phyloP scores from a whole-genome alignment of 2,329 filamentous ascomycete species.

The Trichoderma hamatum region DNA sequence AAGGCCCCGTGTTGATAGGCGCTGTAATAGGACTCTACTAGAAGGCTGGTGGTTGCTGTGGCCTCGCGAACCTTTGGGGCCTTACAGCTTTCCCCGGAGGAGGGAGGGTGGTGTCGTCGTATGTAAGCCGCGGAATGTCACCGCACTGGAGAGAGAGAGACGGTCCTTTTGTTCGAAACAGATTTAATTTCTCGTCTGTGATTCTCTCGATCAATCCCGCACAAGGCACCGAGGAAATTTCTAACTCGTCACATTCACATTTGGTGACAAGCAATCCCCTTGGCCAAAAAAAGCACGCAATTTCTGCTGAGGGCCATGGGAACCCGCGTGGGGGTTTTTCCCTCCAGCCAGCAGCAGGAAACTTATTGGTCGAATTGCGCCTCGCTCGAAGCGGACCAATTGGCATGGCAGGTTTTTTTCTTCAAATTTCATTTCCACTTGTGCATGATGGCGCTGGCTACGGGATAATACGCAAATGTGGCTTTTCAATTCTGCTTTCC shows the following conservation, averaged over 20 bases:
- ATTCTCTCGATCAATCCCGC: neutral
- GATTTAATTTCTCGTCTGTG: neutral
- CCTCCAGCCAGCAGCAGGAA: neutral
- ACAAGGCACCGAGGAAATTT: neutral
- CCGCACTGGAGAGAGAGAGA: neutral
- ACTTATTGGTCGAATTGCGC: neutral
- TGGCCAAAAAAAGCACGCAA: slow-evolving; percentile 19
- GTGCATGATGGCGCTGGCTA: neutral
- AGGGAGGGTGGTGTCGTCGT: neutral
- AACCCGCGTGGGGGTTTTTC: slow-evolving; percentile 14
- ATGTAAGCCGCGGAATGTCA: slow-evolving; percentile 4
- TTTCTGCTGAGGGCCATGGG: neutral
- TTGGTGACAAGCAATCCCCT: slow-evolving; percentile 1
- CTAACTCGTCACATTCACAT: slow-evolving; percentile 11
- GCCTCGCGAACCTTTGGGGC: neutral
- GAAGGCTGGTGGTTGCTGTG: neutral
- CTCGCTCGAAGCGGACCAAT: slow-evolving; percentile 9
- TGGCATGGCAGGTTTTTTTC: neutral
- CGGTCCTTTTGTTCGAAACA: neutral
- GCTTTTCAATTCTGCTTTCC: neutral
- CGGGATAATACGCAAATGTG: neutral
- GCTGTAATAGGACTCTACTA: neutral
- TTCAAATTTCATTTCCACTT: neutral
- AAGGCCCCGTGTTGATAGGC: slow-evolving; percentile 1
- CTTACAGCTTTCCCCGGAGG: neutral